Evolutionary conservation across 2,329 filamentous ascomycete species (phyloP), one percentile per base, ranked within the genome.

Genomic region (Coniochaeta prunicola): DNA sequence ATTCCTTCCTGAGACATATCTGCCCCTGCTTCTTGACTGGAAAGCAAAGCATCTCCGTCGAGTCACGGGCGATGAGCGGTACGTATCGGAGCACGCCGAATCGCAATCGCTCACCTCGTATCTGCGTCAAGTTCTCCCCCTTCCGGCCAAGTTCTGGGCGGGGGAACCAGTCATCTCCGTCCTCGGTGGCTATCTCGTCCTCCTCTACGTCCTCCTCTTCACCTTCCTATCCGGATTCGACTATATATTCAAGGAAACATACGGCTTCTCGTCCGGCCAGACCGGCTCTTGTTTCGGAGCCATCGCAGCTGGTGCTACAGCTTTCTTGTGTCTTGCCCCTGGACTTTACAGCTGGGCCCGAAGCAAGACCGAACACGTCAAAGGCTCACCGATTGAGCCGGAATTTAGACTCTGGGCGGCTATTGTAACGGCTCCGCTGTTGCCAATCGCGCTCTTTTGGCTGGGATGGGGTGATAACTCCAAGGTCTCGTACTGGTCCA

Each of bases 381-480:
- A 74, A 7, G 70, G 75, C 1, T 62, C 65, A 5, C 64, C 68
- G 12, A 69, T 83, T 7, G 70, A 76, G 2, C 81, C 81, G 0
- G 82, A 85, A 59, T 78, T 80, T 40, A 73, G 81, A 6, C 69
- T 85, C 0, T 83, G 76, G 73, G 81, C 76, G 55, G 74, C 74
- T 2, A 83, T 85, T 68, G 69, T 81, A 4, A 76, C 76, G 1
- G 75, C 78, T 0, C 76, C 79, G 0, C 68, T 74, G 0, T 74
- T 85, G 1, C 80, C 82, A 0, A 69, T 82, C 31, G 73, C 71
- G 1, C 70, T 85, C 2, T 83, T 85, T 66, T 85, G 81, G 81
- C 80, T 85, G 69, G 82, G 75, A 0, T 85, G 81, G 82, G 82
- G 78, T 0, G 71, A 74, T 36, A 72, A 75, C 58, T 56, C 68